Percentiles rank a stretch among this genome's conserved stretches.
Evolutionary conservation across 2,329 filamentous ascomycete genomes (phyloP).

Genomic region (Fusarium dlaminii): DNA sequence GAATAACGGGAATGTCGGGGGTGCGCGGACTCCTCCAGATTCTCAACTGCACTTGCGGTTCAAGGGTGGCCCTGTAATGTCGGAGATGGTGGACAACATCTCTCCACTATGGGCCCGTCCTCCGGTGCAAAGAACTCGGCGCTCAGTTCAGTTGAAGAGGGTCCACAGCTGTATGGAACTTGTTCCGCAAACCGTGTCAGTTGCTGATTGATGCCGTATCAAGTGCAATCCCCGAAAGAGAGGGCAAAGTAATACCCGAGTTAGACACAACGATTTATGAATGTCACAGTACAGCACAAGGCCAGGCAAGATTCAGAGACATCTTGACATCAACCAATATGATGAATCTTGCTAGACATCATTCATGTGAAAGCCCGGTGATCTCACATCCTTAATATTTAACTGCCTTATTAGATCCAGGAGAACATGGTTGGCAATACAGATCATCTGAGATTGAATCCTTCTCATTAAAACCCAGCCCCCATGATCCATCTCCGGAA

Average conservation of each 20-base stretch:
- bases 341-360: not conserved
- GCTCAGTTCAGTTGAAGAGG: slow-evolving; percentile 20
- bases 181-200: slow-evolving; percentile 14
- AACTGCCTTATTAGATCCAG: not conserved
- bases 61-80: slow-evolving; percentile 25
- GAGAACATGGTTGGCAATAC: not conserved
- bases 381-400: not conserved
- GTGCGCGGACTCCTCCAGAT: slow-evolving; percentile 36
- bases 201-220: slow-evolving; percentile 37
- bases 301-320: not conserved
- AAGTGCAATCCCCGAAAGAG: slow-evolving; percentile 31
- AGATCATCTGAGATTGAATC: slow-evolving; percentile 1
- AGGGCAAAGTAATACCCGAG: not conserved
- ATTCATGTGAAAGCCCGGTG: not conserved
- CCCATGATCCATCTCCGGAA: not conserved
- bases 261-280: not conserved
- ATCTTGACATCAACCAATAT: not conserved
- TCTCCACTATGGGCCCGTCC: slow-evolving; percentile 34
- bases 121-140: slow-evolving; percentile 23
- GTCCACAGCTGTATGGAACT: slow-evolving; percentile 19
- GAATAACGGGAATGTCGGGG: slow-evolving; percentile 32
- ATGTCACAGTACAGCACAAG: not conserved
- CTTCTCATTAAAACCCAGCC: slow-evolving; percentile 7
- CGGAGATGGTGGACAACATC: slow-evolving; percentile 39
- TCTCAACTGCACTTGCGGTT: slow-evolving; percentile 24